Evolutionary conservation across 768 basidiomycete genomes (phyloP).

Genomic region (Pleurotus cornucopiae): DNA sequence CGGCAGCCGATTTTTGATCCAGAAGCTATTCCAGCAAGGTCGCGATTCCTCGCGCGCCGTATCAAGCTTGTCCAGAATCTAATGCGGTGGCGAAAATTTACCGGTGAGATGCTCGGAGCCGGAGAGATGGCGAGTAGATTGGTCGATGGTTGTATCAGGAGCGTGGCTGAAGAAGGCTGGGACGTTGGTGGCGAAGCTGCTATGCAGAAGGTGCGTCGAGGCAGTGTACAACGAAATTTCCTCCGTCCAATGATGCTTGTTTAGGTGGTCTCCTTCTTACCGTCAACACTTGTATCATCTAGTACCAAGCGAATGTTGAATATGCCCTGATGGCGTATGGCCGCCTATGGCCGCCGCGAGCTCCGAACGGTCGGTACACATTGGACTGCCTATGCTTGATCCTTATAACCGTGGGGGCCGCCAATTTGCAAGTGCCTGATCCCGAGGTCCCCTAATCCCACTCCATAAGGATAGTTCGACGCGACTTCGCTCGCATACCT

Average conservation of each 20-base stretch:
- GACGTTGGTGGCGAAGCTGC: slow-evolving; percentile 78
- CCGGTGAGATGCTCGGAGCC: slow-evolving; percentile 55
- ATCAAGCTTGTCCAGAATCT: slow-evolving; percentile 74
- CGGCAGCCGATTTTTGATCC: slow-evolving; percentile 62
- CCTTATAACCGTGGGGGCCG: too few species aligned
- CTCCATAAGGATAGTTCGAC: background rate
- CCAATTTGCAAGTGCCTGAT: too few species aligned
- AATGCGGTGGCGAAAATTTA: slow-evolving; percentile 71
- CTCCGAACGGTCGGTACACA: too few species aligned
- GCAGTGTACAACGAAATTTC: slow-evolving; percentile 4
- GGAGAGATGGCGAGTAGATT: slow-evolving; percentile 51
- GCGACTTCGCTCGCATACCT: background rate
- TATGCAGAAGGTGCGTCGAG: slow-evolving; percentile 47
- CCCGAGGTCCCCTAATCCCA: too few species aligned
- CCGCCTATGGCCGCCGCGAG: background rate
- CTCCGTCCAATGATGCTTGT: slow-evolving; percentile 14
- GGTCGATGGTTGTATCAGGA: slow-evolving; percentile 55
- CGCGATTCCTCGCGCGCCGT: slow-evolving; percentile 61
- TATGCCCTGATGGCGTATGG: slow-evolving; percentile 1
- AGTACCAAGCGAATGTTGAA: slow-evolving; percentile 19
- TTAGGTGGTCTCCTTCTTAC: slow-evolving; percentile 34
- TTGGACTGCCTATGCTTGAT: too few species aligned
- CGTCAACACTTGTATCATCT: slow-evolving; percentile 27
- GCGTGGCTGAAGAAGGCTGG: slow-evolving; percentile 75
- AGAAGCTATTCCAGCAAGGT: slow-evolving; percentile 65